A percentile compares a stretch with the other conserved stretches of the same genome.
phyloP scores from a whole-genome alignment of 1,284 basidiomycete species.

The Ceratobasidium papillatum region DNA sequence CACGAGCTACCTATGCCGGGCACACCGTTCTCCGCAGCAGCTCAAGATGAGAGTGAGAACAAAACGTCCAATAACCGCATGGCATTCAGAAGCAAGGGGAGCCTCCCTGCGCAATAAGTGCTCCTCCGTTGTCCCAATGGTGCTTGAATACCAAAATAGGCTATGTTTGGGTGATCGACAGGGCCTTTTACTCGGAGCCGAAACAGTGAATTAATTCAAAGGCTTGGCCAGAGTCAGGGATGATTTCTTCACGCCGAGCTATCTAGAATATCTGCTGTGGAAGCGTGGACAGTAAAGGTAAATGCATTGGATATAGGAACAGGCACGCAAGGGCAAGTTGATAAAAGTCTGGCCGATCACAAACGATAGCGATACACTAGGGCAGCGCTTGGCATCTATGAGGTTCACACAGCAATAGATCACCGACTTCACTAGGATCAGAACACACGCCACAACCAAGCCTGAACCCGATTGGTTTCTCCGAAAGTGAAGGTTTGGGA shows the following conservation, averaged over 20 bases:
- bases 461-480: slow-evolving; percentile 3
- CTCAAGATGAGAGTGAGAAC: neutral
- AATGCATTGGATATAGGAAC: neutral
- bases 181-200: neutral
- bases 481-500: neutral
- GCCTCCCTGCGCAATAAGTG: slow-evolving; percentile 14
- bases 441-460: neutral
- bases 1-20: neutral
- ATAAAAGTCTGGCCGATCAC: neutral
- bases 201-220: neutral
- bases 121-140: neutral
- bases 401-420: neutral
- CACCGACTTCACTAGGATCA: neutral
- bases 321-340: neutral
- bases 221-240: neutral
- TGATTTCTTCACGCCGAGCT: neutral
- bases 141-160: neutral
- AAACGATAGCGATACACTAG: neutral
- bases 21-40: neutral
- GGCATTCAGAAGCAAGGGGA: slow-evolving; percentile 17
- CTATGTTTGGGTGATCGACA: neutral
- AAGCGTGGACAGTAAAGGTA: neutral
- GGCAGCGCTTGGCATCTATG: neutral
- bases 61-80: neutral
- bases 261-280: neutral